Evolutionary conservation across 2,329 filamentous ascomycete genomes (phyloP).

Genomic region (Cercospora citrullina): DNA sequence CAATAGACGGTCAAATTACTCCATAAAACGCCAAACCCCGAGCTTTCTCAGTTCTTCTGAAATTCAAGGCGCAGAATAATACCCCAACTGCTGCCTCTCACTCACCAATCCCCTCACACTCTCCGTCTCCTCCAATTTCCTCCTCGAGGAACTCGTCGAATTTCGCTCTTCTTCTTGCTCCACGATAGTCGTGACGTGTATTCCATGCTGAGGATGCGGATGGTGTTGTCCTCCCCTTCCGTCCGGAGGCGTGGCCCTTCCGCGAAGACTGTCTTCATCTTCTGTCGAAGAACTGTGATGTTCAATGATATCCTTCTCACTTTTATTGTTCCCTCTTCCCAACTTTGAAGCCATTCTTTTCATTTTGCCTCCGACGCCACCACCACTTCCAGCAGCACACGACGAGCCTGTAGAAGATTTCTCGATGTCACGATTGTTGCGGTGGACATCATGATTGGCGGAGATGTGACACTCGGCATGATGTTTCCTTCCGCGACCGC

Average conservation of each 20-base stretch:
- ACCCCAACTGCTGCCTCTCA: neutral
- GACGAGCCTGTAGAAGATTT: neutral
- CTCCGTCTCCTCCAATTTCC: slow-evolving; percentile 17
- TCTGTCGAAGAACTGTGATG: neutral
- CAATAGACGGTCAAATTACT: neutral
- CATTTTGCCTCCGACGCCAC: neutral
- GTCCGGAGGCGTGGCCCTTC: slow-evolving; percentile 3
- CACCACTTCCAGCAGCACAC: neutral
- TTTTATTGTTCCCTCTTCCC: slow-evolving; percentile 10
- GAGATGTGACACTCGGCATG: slow-evolving; percentile 16
- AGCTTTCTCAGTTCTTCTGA: neutral
- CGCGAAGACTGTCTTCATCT: slow-evolving; percentile 2
- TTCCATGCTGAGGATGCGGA: slow-evolving; percentile 1
- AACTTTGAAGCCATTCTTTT: slow-evolving; percentile 12
- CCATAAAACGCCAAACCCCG: neutral
- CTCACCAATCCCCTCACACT: slow-evolving; percentile 20
- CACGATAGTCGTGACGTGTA: slow-evolving; percentile 25
- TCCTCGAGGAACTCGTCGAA: slow-evolving; percentile 7
- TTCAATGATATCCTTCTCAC: slow-evolving; percentile 9
- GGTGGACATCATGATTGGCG: slow-evolving; percentile 17
- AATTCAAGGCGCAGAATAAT: neutral
- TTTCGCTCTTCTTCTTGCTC: slow-evolving; percentile 25
- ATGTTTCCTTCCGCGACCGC: slow-evolving; percentile 12
- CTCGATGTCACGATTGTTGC: neutral
- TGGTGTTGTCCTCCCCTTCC: neutral